Evolutionary conservation across 805 yeast genomes (phyloP).

Genomic region (Nakazawaea holstii): DNA sequence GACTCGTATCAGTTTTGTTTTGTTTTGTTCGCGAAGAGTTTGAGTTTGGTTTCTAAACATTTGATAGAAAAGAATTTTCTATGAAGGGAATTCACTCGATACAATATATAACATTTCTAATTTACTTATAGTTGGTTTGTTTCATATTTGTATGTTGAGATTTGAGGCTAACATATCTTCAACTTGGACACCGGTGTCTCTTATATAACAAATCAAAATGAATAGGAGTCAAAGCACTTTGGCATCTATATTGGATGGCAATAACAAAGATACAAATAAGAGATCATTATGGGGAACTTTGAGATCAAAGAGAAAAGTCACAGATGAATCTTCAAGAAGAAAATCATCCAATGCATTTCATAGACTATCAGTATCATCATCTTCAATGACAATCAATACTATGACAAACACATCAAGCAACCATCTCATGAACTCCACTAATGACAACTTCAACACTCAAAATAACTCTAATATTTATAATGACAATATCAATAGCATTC

Average conservation of each 20-base stretch:
- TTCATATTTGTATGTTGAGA: too few species aligned
- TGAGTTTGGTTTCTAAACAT: too few species aligned
- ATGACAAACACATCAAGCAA: neutral
- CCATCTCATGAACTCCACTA: neutral
- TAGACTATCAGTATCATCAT: slow-evolving; percentile 1
- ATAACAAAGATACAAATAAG: neutral
- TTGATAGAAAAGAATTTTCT: too few species aligned
- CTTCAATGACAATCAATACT: neutral
- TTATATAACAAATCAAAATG: neutral
- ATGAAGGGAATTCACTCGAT: too few species aligned
- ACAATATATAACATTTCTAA: too few species aligned
- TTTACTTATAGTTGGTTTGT: too few species aligned
- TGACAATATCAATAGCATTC: neutral
- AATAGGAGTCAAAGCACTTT: slow-evolving; percentile 2
- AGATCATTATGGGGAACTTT: slow-evolving; percentile 9
- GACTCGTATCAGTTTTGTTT: too few species aligned
- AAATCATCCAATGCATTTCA: neutral
- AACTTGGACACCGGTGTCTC: too few species aligned
- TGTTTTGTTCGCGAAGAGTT: too few species aligned
- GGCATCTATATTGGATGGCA: neutral
- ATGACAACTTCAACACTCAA: neutral
- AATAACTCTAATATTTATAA: too few species aligned
- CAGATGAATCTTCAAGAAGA: neutral
- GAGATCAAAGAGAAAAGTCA: slow-evolving; percentile 2
- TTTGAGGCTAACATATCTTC: too few species aligned